Conservation (phyloP, 305 asterid genomes). For the Solanum hybrid region DNA sequence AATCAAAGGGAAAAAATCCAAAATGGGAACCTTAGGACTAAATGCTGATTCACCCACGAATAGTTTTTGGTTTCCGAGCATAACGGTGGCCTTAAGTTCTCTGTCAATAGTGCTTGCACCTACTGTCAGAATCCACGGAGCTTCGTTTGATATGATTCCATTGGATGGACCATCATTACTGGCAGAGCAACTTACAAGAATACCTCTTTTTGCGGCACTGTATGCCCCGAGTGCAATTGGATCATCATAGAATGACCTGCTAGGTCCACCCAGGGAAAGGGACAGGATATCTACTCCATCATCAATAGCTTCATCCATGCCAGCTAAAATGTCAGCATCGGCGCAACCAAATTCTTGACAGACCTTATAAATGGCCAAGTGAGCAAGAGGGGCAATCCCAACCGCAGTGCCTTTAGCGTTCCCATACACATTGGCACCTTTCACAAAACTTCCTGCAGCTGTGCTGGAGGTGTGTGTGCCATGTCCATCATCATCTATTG, state of each 20-base stretch:
- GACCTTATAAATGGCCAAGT: conserved; percentile 10
- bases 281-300: background rate
- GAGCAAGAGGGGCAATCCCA: conserved; percentile 15
- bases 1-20: conserved; percentile 12
- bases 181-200: background rate
- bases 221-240: background rate
- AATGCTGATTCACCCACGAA: background rate
- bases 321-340: background rate
- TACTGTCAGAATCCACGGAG: conserved; percentile 1
- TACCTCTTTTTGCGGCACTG: background rate
- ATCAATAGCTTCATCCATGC: background rate
- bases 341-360: background rate
- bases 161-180: background rate
- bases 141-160: background rate
- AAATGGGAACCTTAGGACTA: conserved; percentile 27
- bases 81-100: background rate
- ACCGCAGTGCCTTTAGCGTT: conserved; percentile 21
- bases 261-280: background rate
- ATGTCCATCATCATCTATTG: conserved; percentile 9
- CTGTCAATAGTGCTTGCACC: conserved; percentile 1
- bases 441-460: conserved; percentile 6
- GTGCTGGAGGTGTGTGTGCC: conserved; percentile 6
- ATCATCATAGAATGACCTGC: background rate
- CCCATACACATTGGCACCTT: background rate
- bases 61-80: background rate